Evolutionary conservation across 2,329 filamentous ascomycete species (phyloP).

Genomic region (Fusarium nelsonii): DNA sequence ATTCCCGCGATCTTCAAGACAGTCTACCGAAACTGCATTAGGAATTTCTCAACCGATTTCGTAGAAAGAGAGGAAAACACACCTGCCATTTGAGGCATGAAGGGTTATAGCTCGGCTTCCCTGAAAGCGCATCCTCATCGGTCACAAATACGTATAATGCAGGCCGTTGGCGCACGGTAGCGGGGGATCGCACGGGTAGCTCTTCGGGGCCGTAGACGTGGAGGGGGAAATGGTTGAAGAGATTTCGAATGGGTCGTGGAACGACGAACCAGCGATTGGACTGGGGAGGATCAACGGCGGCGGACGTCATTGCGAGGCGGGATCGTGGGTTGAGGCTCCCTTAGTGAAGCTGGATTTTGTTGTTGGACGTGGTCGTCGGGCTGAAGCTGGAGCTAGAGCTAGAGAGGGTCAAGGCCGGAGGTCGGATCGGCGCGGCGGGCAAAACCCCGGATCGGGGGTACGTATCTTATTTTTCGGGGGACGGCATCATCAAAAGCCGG

Average conservation of each 20-base stretch:
- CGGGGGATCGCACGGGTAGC: constrained; percentile 71
- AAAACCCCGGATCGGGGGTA: constrained; percentile 41
- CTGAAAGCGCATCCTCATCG: constrained; percentile 69
- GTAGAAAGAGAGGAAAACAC: constrained; percentile 44
- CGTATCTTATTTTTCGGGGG: constrained; percentile 19
- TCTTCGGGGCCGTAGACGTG: constrained; percentile 79
- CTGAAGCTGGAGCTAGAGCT: constrained; percentile 25
- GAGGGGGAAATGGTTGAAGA: constrained; percentile 90
- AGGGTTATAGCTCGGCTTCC: constrained; percentile 86
- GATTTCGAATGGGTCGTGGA: constrained; percentile 79
- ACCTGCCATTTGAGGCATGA: constrained; percentile 98
- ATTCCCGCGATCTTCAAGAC: constrained; percentile 84
- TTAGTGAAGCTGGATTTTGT: constrained; percentile 11
- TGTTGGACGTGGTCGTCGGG: constrained; percentile 4
- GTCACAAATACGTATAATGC: constrained; percentile 83
- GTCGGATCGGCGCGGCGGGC: constrained; percentile 37
- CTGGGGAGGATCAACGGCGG: constrained; percentile 25
- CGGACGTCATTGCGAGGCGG: constrained; percentile 32
- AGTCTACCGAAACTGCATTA: constrained; percentile 64
- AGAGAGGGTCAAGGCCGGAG: constrained; percentile 2
- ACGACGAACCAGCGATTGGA: constrained; percentile 64
- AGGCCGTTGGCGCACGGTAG: constrained; percentile 58
- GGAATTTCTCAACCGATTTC: background rate
- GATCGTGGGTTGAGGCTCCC: background rate
- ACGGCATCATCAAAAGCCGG: constrained; percentile 4